Evolutionary conservation across 495 filamentous ascomycete genomes (phyloP).

Genomic region (Bacidia rubella): DNA sequence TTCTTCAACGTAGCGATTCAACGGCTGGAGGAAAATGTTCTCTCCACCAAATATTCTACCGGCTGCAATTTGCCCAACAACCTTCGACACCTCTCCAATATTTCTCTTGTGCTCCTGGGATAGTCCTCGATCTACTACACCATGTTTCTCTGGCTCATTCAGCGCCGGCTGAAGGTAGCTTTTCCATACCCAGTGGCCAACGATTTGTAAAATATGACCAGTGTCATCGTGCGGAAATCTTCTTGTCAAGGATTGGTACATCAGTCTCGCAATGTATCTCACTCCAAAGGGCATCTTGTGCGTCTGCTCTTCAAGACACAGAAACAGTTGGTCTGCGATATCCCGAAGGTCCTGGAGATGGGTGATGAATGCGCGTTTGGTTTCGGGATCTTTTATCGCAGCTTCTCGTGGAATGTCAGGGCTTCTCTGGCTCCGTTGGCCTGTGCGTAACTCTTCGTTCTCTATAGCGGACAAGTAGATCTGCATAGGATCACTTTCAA

Average conservation of each 20-base stretch:
- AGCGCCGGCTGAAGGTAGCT: constrained; percentile 87
- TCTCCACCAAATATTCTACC: constrained; percentile 84
- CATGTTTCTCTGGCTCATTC: constrained; percentile 72
- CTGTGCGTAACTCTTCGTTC: constrained; percentile 90
- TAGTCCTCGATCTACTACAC: constrained; percentile 74
- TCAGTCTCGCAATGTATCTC: constrained; percentile 76
- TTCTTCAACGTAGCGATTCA: constrained; percentile 80
- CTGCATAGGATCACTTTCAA: constrained; percentile 95
- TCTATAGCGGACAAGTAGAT: constrained; percentile 92
- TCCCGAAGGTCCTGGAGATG: constrained; percentile 88
- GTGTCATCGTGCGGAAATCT: constrained; percentile 71
- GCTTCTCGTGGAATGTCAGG: constrained; percentile 77
- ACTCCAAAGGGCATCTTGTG: constrained; percentile 88
- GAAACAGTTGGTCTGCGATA: constrained; percentile 79
- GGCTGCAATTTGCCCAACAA: constrained; percentile 72
- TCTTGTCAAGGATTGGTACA: constrained; percentile 59
- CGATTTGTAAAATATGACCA: constrained; percentile 64
- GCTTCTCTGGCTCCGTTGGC: constrained; percentile 61
- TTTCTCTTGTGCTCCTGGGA: constrained; percentile 90
- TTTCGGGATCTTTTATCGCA: constrained; percentile 87
- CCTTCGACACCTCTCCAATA: constrained; percentile 77
- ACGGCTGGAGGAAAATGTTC: constrained; percentile 86
- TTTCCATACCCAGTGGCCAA: constrained; percentile 83
- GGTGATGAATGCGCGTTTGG: constrained; percentile 78
- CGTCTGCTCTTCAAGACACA: constrained; percentile 64